Conservation (phyloP, 2,329 filamentous ascomycete species). For the Fusarium penzigii region DNA sequence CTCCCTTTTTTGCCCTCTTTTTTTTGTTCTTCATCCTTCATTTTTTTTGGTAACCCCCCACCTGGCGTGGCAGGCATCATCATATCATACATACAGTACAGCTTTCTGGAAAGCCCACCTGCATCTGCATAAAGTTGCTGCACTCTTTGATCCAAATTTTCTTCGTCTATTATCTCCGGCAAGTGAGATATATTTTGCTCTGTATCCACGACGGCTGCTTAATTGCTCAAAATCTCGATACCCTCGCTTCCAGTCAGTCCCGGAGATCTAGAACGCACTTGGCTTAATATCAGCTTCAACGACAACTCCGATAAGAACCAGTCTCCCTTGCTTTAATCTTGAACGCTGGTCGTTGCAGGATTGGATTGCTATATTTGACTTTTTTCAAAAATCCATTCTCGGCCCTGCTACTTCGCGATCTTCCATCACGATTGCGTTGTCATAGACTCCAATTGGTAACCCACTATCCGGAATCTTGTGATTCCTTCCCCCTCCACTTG, state of each 20-base stretch:
- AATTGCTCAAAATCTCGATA: too few relatives aligned
- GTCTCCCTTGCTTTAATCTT: neutral
- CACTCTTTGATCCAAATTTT: neutral
- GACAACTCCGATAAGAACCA: too few relatives aligned
- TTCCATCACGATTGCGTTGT: neutral
- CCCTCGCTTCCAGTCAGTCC: too few relatives aligned
- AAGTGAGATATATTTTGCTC: slow-evolving; percentile 3
- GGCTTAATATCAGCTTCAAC: too few relatives aligned
- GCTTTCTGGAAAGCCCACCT: neutral
- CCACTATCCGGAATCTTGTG: neutral
- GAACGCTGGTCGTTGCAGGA: neutral
- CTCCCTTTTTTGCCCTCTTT: neutral
- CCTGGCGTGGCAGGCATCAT: neutral
- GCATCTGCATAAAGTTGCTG: neutral
- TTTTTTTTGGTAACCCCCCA: neutral
- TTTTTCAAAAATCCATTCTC: neutral
- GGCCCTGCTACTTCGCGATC: neutral
- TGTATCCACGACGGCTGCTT: too few relatives aligned
- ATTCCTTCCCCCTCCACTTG: neutral
- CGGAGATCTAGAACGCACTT: too few relatives aligned
- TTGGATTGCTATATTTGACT: neutral
- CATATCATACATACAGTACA: neutral
- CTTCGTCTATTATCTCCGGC: neutral
- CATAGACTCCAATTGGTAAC: neutral
- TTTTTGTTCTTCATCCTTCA: neutral